Conservation (phyloP, 2,329 filamentous ascomycete species). For the Whalleya microplaca region DNA sequence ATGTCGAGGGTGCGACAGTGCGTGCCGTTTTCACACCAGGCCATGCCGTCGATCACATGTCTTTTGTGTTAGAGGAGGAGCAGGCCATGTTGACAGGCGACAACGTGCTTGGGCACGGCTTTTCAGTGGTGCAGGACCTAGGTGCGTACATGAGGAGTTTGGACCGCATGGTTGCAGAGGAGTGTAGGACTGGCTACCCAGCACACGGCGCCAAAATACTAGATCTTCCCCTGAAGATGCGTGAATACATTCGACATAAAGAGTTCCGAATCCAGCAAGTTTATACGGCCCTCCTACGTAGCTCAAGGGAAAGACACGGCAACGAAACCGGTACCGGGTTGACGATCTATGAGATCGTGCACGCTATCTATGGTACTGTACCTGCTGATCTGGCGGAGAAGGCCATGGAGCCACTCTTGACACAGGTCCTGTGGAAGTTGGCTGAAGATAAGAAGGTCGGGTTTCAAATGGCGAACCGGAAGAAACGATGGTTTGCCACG, state of each 20-base stretch:
- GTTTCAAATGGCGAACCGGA: neutral
- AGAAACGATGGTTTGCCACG: neutral
- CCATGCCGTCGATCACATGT: conserved; percentile 81
- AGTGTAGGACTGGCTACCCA: conserved; percentile 73
- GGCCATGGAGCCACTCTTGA: neutral
- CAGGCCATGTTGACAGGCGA: conserved; percentile 85
- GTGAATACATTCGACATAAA: conserved; percentile 61
- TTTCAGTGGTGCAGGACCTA: conserved; percentile 80
- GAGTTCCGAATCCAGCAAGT: too few relatives aligned
- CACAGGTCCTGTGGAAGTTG: conserved; percentile 1
- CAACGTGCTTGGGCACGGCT: conserved; percentile 84
- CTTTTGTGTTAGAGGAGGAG: conserved; percentile 75
- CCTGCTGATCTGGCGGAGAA: neutral
- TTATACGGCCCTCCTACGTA: neutral
- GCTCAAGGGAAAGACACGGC: neutral
- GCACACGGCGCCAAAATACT: conserved; percentile 80
- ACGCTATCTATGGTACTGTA: neutral
- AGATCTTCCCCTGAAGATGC: conserved; percentile 73
- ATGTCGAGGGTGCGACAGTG: conserved; percentile 45
- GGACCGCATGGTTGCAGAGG: conserved; percentile 65
- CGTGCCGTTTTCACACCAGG: conserved; percentile 52
- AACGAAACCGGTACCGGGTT: neutral
- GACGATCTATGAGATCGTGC: neutral
- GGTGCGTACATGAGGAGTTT: conserved; percentile 68
- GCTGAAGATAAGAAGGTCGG: conserved; percentile 2